Evolutionary conservation across 2,329 filamentous ascomycete species (phyloP).

Genomic region (Ophiostoma fasciatum): DNA sequence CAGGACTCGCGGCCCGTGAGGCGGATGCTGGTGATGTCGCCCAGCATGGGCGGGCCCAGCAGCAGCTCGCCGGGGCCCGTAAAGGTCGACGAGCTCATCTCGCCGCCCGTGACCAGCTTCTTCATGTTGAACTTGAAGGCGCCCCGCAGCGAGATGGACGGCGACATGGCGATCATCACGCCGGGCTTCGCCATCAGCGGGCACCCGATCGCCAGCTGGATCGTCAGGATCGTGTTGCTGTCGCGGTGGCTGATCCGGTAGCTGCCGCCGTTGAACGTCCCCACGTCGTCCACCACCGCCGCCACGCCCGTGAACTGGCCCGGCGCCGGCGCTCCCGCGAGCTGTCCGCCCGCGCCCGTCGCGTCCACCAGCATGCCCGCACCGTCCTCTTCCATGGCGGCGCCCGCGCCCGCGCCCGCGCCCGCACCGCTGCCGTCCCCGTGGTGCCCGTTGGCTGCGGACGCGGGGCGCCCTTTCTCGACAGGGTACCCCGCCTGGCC

Average conservation of each 20-base stretch:
- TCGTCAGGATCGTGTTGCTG: conserved; percentile 74
- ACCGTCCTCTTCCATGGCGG: conserved; percentile 9
- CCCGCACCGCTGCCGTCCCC: too few species aligned
- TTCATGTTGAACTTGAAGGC: conserved; percentile 76
- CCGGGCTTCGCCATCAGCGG: conserved; percentile 71
- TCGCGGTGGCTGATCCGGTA: conserved; percentile 89
- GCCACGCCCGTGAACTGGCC: conserved; percentile 49
- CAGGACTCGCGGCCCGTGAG: conserved; percentile 60
- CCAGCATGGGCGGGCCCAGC: conserved; percentile 63
- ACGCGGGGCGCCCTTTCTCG: conserved; percentile 16
- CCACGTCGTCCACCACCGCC: conserved; percentile 64
- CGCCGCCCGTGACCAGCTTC: conserved; percentile 72
- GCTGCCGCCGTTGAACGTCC: conserved; percentile 93
- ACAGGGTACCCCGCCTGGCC: conserved; percentile 14
- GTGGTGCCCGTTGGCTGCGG: too few species aligned
- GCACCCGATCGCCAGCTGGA: conserved; percentile 81
- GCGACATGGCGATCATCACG: conserved; percentile 90
- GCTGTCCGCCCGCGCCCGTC: conserved; percentile 19
- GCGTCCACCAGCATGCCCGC: conserved; percentile 17
- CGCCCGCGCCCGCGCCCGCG: background rate
- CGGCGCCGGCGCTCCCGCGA: conserved; percentile 25
- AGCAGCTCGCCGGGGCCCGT: conserved; percentile 86
- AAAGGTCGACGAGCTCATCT: conserved; percentile 64
- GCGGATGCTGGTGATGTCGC: conserved; percentile 72
- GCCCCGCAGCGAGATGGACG: conserved; percentile 71